A percentile compares a stretch with the other conserved stretches of the same genome.
These are phyloP conservation scores for Blastomyces parvus DNA, from an alignment of 2,329 filamentous ascomycete species.

Conservation along the genomic window DNA sequence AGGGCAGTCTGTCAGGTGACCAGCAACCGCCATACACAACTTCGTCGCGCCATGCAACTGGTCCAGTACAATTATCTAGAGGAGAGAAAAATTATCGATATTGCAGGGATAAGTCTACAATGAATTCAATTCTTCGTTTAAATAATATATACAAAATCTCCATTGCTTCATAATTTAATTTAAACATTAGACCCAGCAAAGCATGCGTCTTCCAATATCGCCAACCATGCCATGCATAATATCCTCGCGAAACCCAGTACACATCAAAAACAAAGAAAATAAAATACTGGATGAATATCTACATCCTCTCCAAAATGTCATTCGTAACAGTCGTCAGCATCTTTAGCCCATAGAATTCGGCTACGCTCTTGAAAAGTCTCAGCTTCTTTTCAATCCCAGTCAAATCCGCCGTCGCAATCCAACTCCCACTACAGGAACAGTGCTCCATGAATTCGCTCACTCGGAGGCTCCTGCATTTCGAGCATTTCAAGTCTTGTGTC, in stretches of 20 bases:
- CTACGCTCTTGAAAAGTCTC: slow-evolving; percentile 63
- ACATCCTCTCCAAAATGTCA: slow-evolving; percentile 46
- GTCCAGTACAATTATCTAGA: background rate
- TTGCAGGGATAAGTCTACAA: background rate
- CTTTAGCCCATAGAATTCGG: slow-evolving; percentile 65
- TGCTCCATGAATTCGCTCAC: slow-evolving; percentile 95
- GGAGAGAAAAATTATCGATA: background rate
- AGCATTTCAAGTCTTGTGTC: slow-evolving; percentile 83
- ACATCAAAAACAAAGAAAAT: background rate
- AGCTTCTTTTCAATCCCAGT: slow-evolving; percentile 57
- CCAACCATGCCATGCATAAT: background rate
- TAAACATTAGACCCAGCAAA: background rate
- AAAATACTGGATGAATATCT: slow-evolving; percentile 11
- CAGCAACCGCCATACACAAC: background rate
- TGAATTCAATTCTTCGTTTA: background rate
- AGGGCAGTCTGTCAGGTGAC: slow-evolving; percentile 1
- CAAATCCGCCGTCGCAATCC: slow-evolving; percentile 62
- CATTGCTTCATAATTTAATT: background rate
- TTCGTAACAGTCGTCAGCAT: slow-evolving; percentile 71
- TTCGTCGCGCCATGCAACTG: background rate
- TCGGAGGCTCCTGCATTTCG: slow-evolving; percentile 55
- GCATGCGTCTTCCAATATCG: background rate
- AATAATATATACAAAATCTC: background rate
- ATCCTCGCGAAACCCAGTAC: background rate
- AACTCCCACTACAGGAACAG: slow-evolving; percentile 82